Base-by-base conservation (phyloP, 1,284 basidiomycete species). In the Leccinum pachyderme region DNA sequence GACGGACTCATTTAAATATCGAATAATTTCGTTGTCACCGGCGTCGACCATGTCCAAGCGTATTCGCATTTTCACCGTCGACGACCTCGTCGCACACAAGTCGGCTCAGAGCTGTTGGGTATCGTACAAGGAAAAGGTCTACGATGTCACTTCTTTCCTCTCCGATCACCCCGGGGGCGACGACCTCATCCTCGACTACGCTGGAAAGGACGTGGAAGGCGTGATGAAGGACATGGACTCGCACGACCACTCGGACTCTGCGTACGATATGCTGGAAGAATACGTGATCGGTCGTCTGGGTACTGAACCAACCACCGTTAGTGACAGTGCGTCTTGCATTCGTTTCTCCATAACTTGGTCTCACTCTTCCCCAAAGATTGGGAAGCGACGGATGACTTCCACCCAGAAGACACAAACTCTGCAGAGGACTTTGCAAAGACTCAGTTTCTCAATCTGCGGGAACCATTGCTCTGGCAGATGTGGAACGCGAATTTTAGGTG, bases 201-300 rank as follows among this genome's bases (percentile, higher is more conserved):
- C 91, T 3, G 95, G 94, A 33, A 83, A 86, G 73, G 93, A 98
- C 69, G 81, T 98, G 52, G 88, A 81, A 33, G 76, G 75, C 18
- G 77, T 87, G 58, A 98, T 99, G 96, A 82, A 82, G 65, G 89
- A 97, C 72, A 75, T 81, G 56, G 68, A 78, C n/a, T 86, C 91
- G 66, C 97, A 99, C 73, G 87, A 88, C n/a, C 97, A 99, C 72
- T 95, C 93, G 2, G 86, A 92, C 27, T 84, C 89, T 5, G 97
- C 96, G 0, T 99, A 93, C 70, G 89, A 91, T 45, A 91, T 99
- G 84, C 72, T 99, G 66, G 84, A 90, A 28, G 95, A 97, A 70
- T 93, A 91, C 70, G 61, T 83, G 53, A 81, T 97, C 67, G 95
- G 95, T 27, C 81, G 86, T 60, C 65, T 97, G 49, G 93, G 92